phyloP scores from a whole-genome alignment of 768 basidiomycete genomes.

The Boletus subparvulus region DNA sequence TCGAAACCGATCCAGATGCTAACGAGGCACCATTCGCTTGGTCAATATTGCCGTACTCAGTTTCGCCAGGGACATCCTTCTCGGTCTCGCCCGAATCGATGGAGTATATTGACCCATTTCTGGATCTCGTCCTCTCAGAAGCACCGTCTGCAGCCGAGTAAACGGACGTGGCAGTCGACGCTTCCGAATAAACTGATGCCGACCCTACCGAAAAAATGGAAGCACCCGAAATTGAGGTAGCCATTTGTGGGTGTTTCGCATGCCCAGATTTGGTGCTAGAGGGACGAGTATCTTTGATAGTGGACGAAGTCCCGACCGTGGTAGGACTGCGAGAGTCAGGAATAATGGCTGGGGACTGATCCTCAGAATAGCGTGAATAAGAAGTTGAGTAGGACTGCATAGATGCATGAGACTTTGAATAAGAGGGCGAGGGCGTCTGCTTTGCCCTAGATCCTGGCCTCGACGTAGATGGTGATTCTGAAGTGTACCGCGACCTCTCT shows the following conservation, averaged over 20 bases:
- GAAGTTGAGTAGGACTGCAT: constrained; percentile 18
- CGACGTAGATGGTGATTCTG: constrained; percentile 21
- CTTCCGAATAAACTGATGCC: constrained; percentile 27
- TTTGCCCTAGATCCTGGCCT: constrained; percentile 20
- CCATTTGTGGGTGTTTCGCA: constrained; percentile 20
- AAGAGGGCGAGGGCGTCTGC: constrained; percentile 16
- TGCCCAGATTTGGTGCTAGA: constrained; percentile 11
- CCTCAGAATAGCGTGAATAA: constrained; percentile 17
- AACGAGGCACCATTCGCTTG: constrained; percentile 2
- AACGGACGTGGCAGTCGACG: constrained; percentile 27
- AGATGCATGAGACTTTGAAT: constrained; percentile 10
- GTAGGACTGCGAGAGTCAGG: constrained; percentile 7
- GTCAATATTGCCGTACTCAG: constrained; percentile 8
- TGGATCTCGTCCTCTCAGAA: constrained; percentile 4
- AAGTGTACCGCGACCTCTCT: constrained; percentile 6
- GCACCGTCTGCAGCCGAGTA: constrained; percentile 13
- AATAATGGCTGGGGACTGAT: neutral
- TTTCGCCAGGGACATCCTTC: constrained; percentile 10
- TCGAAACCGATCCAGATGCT: neutral
- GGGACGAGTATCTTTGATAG: neutral
- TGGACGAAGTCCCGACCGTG: neutral
- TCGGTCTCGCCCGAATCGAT: constrained; percentile 17
- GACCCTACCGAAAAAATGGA: constrained; percentile 29
- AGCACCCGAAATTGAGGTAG: constrained; percentile 27
- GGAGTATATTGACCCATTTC: constrained; percentile 16